Evolutionary conservation across 257 asterid species (phyloP).

Genomic region (Handroanthus guayacan): DNA sequence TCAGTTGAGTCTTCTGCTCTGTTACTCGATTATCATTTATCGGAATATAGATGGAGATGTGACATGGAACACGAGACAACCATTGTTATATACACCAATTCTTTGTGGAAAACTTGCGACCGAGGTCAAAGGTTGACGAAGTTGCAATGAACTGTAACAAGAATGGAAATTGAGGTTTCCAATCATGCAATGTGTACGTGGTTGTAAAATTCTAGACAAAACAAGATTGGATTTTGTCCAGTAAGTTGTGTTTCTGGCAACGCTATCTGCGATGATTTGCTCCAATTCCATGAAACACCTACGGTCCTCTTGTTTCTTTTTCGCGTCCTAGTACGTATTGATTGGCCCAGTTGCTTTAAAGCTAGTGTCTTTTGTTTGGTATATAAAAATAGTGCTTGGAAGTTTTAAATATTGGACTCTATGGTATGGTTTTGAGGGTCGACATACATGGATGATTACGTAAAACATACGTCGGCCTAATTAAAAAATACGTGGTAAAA

Average conservation of each 20-base stretch:
- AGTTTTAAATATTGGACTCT: background rate
- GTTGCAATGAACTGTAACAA: background rate
- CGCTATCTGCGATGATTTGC: background rate
- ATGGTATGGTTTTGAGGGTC: background rate
- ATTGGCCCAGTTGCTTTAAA: no score
- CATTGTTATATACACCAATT: conserved; percentile 4
- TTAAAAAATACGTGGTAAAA: no score
- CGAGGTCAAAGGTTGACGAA: conserved; percentile 1
- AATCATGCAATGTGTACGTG: conserved; percentile 20
- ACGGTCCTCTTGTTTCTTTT: no score
- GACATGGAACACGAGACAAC: background rate
- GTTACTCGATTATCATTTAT: conserved; percentile 18
- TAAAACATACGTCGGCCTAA: no score
- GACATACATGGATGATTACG: no score
- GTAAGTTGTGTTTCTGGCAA: background rate
- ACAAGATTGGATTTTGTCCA: background rate
- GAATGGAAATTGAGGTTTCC: background rate
- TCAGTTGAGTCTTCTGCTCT: conserved; percentile 40
- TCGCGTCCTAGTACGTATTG: no score
- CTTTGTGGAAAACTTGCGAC: background rate
- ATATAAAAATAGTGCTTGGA: background rate
- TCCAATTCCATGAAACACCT: background rate
- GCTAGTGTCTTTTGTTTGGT: background rate
- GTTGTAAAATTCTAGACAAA: background rate
- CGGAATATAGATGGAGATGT: background rate